Conservation (phyloP, 2,329 filamentous ascomycete species). For the Fusarium chaquense region DNA sequence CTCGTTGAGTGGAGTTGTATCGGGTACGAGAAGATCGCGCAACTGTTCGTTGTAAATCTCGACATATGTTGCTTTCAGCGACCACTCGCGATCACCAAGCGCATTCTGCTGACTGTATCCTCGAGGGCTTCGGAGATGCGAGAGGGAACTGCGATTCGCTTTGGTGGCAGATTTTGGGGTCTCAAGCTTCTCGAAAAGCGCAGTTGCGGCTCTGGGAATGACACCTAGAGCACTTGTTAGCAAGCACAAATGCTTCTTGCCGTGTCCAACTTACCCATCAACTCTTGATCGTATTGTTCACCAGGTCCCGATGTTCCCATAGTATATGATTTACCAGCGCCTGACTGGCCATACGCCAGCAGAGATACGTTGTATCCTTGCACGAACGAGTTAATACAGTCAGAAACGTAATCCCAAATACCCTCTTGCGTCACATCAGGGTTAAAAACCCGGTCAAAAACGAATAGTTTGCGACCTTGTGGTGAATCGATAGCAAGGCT, state of each 20-base stretch:
- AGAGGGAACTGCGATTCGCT: conserved; percentile 74
- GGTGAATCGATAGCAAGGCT: conserved; percentile 90
- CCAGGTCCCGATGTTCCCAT: conserved; percentile 94
- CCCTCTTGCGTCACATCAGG: conserved; percentile 87
- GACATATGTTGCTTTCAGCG: conserved; percentile 92
- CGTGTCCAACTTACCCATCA: conserved; percentile 76
- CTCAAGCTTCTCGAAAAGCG: conserved; percentile 89
- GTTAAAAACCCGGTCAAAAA: conserved; percentile 95
- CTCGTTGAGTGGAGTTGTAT: conserved; percentile 75
- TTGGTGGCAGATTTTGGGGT: conserved; percentile 58
- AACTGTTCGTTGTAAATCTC: conserved; percentile 98
- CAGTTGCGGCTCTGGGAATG: conserved; percentile 89
- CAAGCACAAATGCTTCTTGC: not conserved
- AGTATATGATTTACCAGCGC: conserved; percentile 97
- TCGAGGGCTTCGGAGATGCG: conserved; percentile 82
- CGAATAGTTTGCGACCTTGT: conserved; percentile 92
- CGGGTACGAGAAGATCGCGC: conserved; percentile 87
- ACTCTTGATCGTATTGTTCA: conserved; percentile 76
- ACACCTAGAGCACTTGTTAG: conserved; percentile 71
- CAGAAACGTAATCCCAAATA: conserved; percentile 92
- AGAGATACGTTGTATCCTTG: conserved; percentile 99
- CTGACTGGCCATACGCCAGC: conserved; percentile 96
- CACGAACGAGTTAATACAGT: conserved; percentile 89
- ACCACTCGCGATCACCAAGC: conserved; percentile 81
- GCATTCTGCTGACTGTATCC: conserved; percentile 69